phyloP scores from a whole-genome alignment of 352 stramenopile species.

The Globisporangium alternatum region DNA sequence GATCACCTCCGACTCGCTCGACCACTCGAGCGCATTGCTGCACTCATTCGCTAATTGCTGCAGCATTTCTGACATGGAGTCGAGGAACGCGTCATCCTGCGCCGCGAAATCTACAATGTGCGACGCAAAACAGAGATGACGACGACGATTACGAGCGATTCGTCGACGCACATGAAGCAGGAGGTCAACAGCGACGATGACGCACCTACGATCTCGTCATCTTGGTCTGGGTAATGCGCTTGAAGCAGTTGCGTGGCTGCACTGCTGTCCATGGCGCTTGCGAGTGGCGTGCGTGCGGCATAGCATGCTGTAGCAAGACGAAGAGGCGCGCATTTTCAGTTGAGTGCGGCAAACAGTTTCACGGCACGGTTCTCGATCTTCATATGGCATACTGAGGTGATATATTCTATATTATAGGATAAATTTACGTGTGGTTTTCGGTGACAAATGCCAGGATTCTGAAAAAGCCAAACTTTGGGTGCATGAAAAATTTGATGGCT shows the following conservation, averaged over 20 bases:
- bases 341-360: neutral
- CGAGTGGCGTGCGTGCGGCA: neutral
- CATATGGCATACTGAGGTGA: neutral
- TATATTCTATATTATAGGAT: neutral
- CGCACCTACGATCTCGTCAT: neutral
- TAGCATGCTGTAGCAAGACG: neutral
- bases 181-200: neutral
- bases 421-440: neutral
- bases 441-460: neutral
- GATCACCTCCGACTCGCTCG: slow-evolving; percentile 12
- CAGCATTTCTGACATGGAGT: slow-evolving; percentile 15
- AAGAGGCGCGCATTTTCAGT: neutral
- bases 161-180: neutral
- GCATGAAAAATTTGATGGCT: slow-evolving; percentile 1
- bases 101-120: slow-evolving; percentile 22
- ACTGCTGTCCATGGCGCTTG: neutral
- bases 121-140: neutral
- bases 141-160: neutral
- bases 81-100: slow-evolving; percentile 33
- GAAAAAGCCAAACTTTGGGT: neutral
- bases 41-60: slow-evolving; percentile 6
- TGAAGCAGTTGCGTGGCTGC: neutral
- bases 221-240: neutral
- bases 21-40: slow-evolving; percentile 18
- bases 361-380: neutral